A percentile compares a stretch with the other conserved stretches of the same genome.
Evolutionary conservation across 805 yeast species (phyloP).

Genomic region (Isabelozyma gotoi): DNA sequence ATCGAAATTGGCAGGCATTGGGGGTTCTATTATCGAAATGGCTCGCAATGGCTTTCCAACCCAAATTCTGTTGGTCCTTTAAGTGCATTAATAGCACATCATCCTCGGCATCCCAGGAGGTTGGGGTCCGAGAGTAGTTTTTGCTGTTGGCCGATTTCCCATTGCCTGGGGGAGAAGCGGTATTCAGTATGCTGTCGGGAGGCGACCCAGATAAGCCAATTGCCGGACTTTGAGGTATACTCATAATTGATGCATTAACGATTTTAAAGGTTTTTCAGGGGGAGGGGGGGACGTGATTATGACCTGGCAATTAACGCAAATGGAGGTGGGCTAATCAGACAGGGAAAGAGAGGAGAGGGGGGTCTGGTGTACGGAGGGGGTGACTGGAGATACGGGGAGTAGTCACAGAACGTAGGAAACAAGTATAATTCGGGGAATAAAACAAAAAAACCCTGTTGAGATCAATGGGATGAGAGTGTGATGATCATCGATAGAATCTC

Average conservation of each 20-base stretch:
- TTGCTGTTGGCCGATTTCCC: constrained; percentile 16
- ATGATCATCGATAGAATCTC: not conserved
- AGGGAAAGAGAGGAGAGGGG: too few relatives aligned
- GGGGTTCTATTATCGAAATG: constrained; percentile 46
- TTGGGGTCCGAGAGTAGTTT: constrained; percentile 39
- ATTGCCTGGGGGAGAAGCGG: not conserved
- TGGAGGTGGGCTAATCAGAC: too few relatives aligned
- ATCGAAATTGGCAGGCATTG: constrained; percentile 48
- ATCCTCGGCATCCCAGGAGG: constrained; percentile 50
- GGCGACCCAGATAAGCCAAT: not conserved
- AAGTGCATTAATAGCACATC: constrained; percentile 45
- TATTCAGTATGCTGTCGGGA: not conserved
- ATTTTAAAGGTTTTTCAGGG: too few relatives aligned
- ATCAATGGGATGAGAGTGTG: not conserved
- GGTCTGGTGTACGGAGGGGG: too few relatives aligned
- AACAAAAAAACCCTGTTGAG: too few relatives aligned
- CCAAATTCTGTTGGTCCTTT: constrained; percentile 45
- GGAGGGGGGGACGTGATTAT: too few relatives aligned
- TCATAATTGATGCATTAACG: not conserved
- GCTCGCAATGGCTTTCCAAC: constrained; percentile 48
- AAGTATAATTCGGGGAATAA: too few relatives aligned
- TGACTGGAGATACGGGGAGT: too few relatives aligned
- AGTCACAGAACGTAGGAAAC: too few relatives aligned
- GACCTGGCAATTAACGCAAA: not conserved
- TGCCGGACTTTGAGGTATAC: not conserved